These are phyloP conservation scores for Medicago truncatula DNA, from an alignment of 306 rosid species.

Conservation along the genomic window MtrunA17r5.0-ANR NC_053046.1:17035001-17035500, in stretches of 20 bases:
- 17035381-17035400: constrained; percentile 80
- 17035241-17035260: constrained; percentile 43
- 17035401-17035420: constrained; percentile 79
- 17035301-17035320: constrained; percentile 63
- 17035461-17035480: constrained; percentile 65
- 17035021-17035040: neutral
- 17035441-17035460: constrained; percentile 74
- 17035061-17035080: neutral
- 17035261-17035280: constrained; percentile 84
- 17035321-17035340: constrained; percentile 43
- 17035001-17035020: neutral
- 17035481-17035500: constrained; percentile 65
- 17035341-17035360: constrained; percentile 53
- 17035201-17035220: constrained; percentile 74
- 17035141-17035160: constrained; percentile 41
- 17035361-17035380: constrained; percentile 55
- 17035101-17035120: neutral
- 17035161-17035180: constrained; percentile 68
- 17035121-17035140: constrained; percentile 16
- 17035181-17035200: constrained; percentile 87
- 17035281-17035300: constrained; percentile 64
- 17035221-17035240: constrained; percentile 78
- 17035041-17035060: neutral
- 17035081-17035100: neutral
- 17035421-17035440: constrained; percentile 59